phyloP scores from a whole-genome alignment of 78 protist species.

The Dictyostelium brefeldianum region DNA sequence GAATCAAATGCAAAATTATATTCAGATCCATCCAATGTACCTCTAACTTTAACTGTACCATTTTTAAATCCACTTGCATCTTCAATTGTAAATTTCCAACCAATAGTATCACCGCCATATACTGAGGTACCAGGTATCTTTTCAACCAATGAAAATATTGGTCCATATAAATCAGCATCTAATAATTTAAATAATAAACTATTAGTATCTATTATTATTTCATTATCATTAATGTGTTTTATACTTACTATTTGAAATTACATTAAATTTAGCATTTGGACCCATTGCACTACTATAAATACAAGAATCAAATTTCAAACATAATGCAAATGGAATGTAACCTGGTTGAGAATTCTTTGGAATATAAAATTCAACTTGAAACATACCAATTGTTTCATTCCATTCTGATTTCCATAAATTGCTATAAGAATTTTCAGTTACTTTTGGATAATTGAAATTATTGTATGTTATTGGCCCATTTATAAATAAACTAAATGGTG shows the following conservation, averaged over 20 bases:
- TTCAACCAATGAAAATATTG: not conserved
- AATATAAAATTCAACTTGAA: not conserved
- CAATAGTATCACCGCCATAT: too few species aligned
- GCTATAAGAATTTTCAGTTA: not conserved
- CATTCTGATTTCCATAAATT: not conserved
- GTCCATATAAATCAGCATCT: slow-evolving; percentile 17
- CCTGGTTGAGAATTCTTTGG: not conserved
- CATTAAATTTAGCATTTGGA: not conserved
- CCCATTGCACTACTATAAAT: not conserved
- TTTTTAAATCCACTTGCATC: slow-evolving; percentile 14
- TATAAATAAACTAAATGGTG: not conserved
- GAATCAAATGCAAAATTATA: not conserved
- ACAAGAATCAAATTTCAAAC: not conserved
- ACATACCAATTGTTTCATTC: not conserved
- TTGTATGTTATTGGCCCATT: not conserved
- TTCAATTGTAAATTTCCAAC: not conserved
- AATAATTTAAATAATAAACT: too few species aligned
- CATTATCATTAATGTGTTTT: too few species aligned
- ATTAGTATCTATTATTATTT: too few species aligned
- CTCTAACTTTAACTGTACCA: not conserved
- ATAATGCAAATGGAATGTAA: not conserved
- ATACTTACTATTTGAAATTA: not conserved
- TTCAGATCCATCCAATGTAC: not conserved
- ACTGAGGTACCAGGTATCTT: not conserved
- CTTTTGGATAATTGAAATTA: not conserved